Percentiles rank a stretch among this genome's conserved stretches.
Evolutionary conservation across 2,329 filamentous ascomycete genomes (phyloP).

Genomic region (Colletotrichum trifolii): DNA sequence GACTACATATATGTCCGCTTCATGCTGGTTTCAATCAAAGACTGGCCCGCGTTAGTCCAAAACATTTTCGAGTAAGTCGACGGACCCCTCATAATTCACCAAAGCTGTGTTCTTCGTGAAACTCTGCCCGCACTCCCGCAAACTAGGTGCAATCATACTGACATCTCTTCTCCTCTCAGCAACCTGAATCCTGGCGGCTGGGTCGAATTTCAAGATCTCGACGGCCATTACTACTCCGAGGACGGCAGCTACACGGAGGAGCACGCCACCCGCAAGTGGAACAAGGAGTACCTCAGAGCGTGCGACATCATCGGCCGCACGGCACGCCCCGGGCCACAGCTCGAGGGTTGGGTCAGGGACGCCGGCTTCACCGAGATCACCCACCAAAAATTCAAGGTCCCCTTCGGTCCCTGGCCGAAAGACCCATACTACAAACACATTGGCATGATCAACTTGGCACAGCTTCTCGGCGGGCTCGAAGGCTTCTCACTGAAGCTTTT

Average conservation of each 20-base stretch:
- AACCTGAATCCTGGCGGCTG: constrained; percentile 44
- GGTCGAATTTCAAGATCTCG: constrained; percentile 44
- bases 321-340: constrained; percentile 39
- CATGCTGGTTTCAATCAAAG: constrained; percentile 12
- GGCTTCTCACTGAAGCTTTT: constrained; percentile 42
- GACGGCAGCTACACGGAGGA: constrained; percentile 41
- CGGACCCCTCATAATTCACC: too few relatives aligned
- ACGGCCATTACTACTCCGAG: constrained; percentile 41
- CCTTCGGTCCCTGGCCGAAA: constrained; percentile 47
- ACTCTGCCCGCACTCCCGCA: too few relatives aligned
- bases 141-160: too few relatives aligned
- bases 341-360: constrained; percentile 44
- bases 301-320: constrained; percentile 38
- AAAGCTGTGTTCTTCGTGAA: too few relatives aligned
- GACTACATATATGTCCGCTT: constrained; percentile 45
- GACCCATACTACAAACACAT: constrained; percentile 40
- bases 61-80: constrained; percentile 42
- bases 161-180: background rate
- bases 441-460: constrained; percentile 26
- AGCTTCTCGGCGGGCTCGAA: constrained; percentile 39
- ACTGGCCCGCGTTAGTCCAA: constrained; percentile 20
- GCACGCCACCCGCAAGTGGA: constrained; percentile 40
- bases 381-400: constrained; percentile 47
- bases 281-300: constrained; percentile 35
- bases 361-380: constrained; percentile 50